A percentile compares a stretch with the other conserved stretches of the same genome.
Evolutionary conservation across 2,329 filamentous ascomycete genomes (phyloP).

Genomic region (Coleophoma crateriformis): DNA sequence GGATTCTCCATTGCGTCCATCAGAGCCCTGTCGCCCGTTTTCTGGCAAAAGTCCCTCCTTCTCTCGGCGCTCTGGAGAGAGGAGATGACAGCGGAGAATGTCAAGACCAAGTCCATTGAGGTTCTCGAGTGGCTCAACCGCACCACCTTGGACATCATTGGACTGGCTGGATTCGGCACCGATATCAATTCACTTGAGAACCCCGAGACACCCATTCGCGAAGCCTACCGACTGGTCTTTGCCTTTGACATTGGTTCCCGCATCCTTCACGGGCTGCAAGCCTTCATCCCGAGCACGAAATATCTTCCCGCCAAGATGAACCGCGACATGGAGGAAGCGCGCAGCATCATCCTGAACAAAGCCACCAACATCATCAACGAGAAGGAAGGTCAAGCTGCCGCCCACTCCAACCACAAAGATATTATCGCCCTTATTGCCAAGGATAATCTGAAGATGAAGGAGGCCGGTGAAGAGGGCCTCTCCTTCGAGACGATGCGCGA

Average conservation of each 20-base stretch:
- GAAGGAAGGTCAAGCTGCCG: constrained; percentile 56
- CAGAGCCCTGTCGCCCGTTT: constrained; percentile 75
- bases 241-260: constrained; percentile 36
- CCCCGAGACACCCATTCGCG: constrained; percentile 50
- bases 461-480: constrained; percentile 66
- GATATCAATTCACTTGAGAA: constrained; percentile 64
- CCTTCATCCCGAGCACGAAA: constrained; percentile 37
- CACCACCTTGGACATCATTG: constrained; percentile 69
- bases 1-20: constrained; percentile 78
- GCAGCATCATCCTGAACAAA: constrained; percentile 56
- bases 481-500: constrained; percentile 74
- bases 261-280: constrained; percentile 46
- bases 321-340: constrained; percentile 59
- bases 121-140: constrained; percentile 52
- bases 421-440: constrained; percentile 58
- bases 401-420: constrained; percentile 52
- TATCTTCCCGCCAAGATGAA: constrained; percentile 55
- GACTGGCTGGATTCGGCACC: constrained; percentile 61
- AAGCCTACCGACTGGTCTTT: constrained; percentile 45
- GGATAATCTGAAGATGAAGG: constrained; percentile 38
- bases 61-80: constrained; percentile 36
- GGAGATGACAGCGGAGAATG: constrained; percentile 42
- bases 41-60: constrained; percentile 67
- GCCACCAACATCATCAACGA: constrained; percentile 54
- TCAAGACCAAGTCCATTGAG: constrained; percentile 22